Percentiles rank a stretch among this genome's conserved stretches.
Evolutionary conservation across 176 grass and related monocot species (phyloP).

Genomic region (Musa acuminata): DNA sequence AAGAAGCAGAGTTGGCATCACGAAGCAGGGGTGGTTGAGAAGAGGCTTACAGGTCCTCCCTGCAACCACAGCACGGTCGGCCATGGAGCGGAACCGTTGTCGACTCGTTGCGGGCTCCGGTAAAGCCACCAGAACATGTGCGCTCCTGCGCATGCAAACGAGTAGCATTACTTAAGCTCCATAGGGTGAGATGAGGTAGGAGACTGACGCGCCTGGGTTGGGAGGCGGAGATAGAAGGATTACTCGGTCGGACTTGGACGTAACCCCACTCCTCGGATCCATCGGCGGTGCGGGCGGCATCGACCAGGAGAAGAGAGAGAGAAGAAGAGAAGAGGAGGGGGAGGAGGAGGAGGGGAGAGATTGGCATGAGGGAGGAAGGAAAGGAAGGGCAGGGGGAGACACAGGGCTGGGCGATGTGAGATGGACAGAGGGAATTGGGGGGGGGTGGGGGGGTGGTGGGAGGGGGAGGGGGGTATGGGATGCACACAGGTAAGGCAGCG

Average conservation of each 20-base stretch:
- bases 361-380: not conserved
- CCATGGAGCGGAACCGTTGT: slow-evolving; percentile 35
- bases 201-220: too few relatives aligned
- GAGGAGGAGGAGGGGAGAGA: not conserved
- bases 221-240: not conserved
- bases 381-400: not conserved
- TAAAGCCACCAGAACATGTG: slow-evolving; percentile 96
- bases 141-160: slow-evolving; percentile 35
- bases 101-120: slow-evolving; percentile 43
- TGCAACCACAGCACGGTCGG: slow-evolving; percentile 77
- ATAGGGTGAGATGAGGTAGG: too few relatives aligned
- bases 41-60: slow-evolving; percentile 55
- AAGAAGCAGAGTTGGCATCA: not conserved
- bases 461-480: too few relatives aligned
- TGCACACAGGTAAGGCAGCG: too few relatives aligned
- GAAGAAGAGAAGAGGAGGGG: slow-evolving; percentile 8
- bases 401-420: not conserved
- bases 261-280: slow-evolving; percentile 79
- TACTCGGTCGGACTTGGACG: slow-evolving; percentile 67
- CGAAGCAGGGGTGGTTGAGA: not conserved
- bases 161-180: too few relatives aligned
- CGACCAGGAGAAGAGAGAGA: not conserved
- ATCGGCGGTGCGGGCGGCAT: slow-evolving; percentile 38
- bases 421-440: not conserved
- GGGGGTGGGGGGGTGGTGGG: too few relatives aligned